phyloP scores from a whole-genome alignment of 2,329 filamentous ascomycete genomes.

The Hortaea sp. region DNA sequence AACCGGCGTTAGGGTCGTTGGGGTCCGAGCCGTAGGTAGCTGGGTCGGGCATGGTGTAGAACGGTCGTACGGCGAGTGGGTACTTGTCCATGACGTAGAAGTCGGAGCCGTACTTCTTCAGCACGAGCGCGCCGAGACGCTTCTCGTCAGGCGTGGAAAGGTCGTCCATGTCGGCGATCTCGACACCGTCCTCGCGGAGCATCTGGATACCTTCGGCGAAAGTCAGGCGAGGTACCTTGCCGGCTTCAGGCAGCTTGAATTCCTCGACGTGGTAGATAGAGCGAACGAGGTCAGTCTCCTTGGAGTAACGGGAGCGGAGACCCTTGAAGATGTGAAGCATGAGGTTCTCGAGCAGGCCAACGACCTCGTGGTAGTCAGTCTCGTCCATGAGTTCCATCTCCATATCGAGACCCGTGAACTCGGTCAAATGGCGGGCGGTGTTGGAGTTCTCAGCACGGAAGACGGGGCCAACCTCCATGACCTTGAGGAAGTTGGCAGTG shows the following conservation, averaged over 20 bases:
- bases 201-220: conserved; percentile 72
- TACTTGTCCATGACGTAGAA: conserved; percentile 98
- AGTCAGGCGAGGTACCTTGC: conserved; percentile 65
- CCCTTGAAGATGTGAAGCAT: conserved; percentile 71
- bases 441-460: conserved; percentile 83
- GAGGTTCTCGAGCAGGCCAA: conserved; percentile 60
- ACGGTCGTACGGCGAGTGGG: conserved; percentile 76
- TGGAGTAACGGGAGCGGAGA: conserved; percentile 55
- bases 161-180: conserved; percentile 68
- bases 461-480: conserved; percentile 69
- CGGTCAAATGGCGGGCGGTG: conserved; percentile 75
- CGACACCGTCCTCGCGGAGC: conserved; percentile 65
- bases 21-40: conserved; percentile 41
- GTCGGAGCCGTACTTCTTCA: conserved; percentile 83
- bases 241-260: conserved; percentile 63
- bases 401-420: conserved; percentile 81
- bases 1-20: conserved; percentile 41
- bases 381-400: conserved; percentile 85
- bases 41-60: conserved; percentile 79
- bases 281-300: conserved; percentile 63
- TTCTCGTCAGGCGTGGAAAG: conserved; percentile 74
- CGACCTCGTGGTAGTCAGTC: conserved; percentile 66
- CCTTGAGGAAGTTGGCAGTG: conserved; percentile 64
- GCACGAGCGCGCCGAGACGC: conserved; percentile 76
- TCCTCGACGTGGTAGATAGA: conserved; percentile 66